Conservation (phyloP, 2,329 filamentous ascomycete genomes). For the Cercospora sojina region DNA sequence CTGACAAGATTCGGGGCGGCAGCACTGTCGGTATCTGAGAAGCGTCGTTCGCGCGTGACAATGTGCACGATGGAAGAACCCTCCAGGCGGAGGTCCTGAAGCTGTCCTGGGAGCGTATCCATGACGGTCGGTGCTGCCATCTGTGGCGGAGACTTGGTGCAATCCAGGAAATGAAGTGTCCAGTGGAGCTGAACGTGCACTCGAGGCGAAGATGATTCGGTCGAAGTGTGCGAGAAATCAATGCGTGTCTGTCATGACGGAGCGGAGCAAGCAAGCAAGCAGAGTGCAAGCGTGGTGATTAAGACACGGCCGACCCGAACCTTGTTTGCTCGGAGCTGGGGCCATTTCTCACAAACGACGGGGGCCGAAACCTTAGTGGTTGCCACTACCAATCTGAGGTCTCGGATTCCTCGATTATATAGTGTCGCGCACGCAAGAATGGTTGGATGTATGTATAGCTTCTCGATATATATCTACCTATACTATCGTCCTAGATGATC, state of each 20-base stretch:
- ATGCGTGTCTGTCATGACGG: not conserved
- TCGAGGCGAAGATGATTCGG: not conserved
- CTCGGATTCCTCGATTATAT: too few relatives aligned
- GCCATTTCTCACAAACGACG: not conserved
- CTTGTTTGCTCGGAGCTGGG: slow-evolving; percentile 1
- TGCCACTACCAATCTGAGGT: too few relatives aligned
- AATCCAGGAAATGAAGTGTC: not conserved
- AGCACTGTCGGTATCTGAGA: slow-evolving; percentile 15
- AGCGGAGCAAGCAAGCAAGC: not conserved
- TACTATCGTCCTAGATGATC: too few relatives aligned
- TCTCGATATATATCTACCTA: too few relatives aligned
- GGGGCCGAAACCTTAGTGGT: too few relatives aligned
- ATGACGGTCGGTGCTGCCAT: not conserved
- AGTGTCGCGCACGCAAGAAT: too few relatives aligned
- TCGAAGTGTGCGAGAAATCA: not conserved
- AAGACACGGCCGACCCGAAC: slow-evolving; percentile 1
- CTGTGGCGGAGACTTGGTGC: not conserved
- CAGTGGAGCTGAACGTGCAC: not conserved
- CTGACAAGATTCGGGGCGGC: not conserved
- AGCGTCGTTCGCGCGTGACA: slow-evolving; percentile 17
- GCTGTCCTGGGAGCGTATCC: not conserved
- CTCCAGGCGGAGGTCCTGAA: not conserved
- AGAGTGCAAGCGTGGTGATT: not conserved
- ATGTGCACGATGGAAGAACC: not conserved
- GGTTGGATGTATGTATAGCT: too few relatives aligned